Evolutionary conservation across 73 alveolate genomes (phyloP).

Genomic region (Paramecium biaurelia): DNA sequence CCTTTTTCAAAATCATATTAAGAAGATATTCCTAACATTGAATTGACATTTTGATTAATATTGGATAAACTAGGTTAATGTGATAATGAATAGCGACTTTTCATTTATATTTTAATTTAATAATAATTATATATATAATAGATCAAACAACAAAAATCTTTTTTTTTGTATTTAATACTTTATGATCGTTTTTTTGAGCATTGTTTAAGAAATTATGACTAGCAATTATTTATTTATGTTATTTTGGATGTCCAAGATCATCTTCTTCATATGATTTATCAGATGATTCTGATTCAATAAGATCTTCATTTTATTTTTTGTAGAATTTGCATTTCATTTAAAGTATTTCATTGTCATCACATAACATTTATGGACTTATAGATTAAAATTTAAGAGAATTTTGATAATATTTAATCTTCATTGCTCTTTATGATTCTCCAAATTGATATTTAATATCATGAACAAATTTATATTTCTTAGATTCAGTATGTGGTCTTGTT

Average conservation of each 20-base stretch:
- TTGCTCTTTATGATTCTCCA: conserved; percentile 30
- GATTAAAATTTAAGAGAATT: not conserved
- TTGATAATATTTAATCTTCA: not conserved
- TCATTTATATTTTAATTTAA: too few relatives aligned
- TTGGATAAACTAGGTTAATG: not conserved
- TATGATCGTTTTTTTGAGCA: conserved; percentile 4
- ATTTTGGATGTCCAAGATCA: not conserved
- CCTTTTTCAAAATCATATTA: not conserved
- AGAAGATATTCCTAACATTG: not conserved
- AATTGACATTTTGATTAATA: not conserved
- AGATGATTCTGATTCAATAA: not conserved
- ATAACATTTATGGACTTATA: conserved; percentile 1
- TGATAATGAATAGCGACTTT: not conserved
- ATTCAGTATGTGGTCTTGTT: conserved; percentile 18
- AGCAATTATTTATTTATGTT: conserved; percentile 1
- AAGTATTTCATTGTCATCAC: conserved; percentile 22
- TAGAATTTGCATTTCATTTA: conserved; percentile 31
- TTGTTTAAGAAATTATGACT: not conserved
- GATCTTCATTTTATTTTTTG: not conserved
- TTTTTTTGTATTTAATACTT: conserved; percentile 16
- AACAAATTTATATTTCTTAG: conserved; percentile 39
- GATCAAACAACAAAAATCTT: conserved; percentile 27
- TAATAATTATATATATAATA: too few relatives aligned
- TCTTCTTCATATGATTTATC: not conserved
- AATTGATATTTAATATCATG: not conserved